Percentiles rank a stretch among this genome's conserved stretches.
Evolutionary conservation across 768 basidiomycete genomes (phyloP).

Genomic region (Clavaria fumosa): DNA sequence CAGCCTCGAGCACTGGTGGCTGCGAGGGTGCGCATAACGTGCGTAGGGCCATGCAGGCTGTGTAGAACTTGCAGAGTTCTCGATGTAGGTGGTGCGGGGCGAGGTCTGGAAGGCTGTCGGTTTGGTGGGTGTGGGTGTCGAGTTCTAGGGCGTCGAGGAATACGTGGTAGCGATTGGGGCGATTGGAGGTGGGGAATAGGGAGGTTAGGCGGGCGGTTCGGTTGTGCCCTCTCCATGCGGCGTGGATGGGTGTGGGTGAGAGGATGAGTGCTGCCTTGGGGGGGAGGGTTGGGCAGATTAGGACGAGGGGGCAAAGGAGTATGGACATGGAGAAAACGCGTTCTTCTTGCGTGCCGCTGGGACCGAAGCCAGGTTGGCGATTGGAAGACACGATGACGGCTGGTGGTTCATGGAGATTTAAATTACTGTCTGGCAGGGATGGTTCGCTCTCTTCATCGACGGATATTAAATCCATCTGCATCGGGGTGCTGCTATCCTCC

Average conservation of each 20-base stretch:
- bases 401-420: neutral
- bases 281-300: slow-evolving; percentile 18
- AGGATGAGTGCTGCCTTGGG: slow-evolving; percentile 14
- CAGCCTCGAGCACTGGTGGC: slow-evolving; percentile 5
- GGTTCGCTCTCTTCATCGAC: slow-evolving; percentile 5
- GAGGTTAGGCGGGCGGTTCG: slow-evolving; percentile 3
- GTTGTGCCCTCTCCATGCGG: slow-evolving; percentile 6
- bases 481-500: slow-evolving; percentile 3
- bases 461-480: slow-evolving; percentile 3
- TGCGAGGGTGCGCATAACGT: neutral
- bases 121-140: slow-evolving; percentile 8
- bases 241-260: slow-evolving; percentile 4
- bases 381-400: slow-evolving; percentile 17
- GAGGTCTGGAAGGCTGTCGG: slow-evolving; percentile 13
- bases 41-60: slow-evolving; percentile 14
- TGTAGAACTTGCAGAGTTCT: slow-evolving; percentile 18
- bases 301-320: slow-evolving; percentile 17
- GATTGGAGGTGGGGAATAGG: neutral
- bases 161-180: slow-evolving; percentile 13
- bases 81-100: slow-evolving; percentile 13
- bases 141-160: slow-evolving; percentile 21
- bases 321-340: slow-evolving; percentile 18
- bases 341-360: slow-evolving; percentile 22
- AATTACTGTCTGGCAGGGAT: neutral
- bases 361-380: slow-evolving; percentile 19